Base-by-base conservation (phyloP, 495 filamentous ascomycete genomes). In the Xylaria nigripes region DNA sequence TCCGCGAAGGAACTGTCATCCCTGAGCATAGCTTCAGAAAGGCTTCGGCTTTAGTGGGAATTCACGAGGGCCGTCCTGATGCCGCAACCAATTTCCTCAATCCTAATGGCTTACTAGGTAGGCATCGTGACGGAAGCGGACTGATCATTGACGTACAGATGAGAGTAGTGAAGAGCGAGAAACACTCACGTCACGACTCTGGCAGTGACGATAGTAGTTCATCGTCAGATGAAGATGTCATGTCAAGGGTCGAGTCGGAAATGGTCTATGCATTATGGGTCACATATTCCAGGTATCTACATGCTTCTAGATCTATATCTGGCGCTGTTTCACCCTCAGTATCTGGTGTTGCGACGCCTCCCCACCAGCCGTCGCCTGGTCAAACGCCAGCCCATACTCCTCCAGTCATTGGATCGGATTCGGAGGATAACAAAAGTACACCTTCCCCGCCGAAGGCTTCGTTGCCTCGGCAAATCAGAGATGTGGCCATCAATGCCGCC, bases 191-290 rank as follows among this genome's bases (percentile, higher is more conserved):
- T 57, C 27, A 65, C 66, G 30, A 69, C 67, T 19, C 67, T 50
- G 50, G 71, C 70, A 78, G 72, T 53, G 78, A 79, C 24, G 78
- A 81, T 19, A 74, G 73, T 19, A 74, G 73, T 45, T 69, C 70
- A 3, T 48, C 59, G 13, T 55, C 56, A 43, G 61, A 67, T 41
- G 50, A 72, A 53, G 45, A 72, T 72, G 56, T 34, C 12, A 6
- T 43, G 10, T 36, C 16, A 15, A 48, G 56, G 49, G 40, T 61
- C 7, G 61, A 82, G 36, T 81, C 86, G 1, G 90, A 96, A 62
- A 75, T 95, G 32, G 91, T 97, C 5, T 97, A 90, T 72, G 93
- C 93, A 16, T 72, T 98, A 21, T 98, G 93, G 93, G 84, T 98
- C 45, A 97, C 91, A 3, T 98, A 97, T 66, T 97, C 93, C 8